Conservation (phyloP, 2,329 filamentous ascomycete genomes). For the Phyllosticta citribraziliensis region DNA sequence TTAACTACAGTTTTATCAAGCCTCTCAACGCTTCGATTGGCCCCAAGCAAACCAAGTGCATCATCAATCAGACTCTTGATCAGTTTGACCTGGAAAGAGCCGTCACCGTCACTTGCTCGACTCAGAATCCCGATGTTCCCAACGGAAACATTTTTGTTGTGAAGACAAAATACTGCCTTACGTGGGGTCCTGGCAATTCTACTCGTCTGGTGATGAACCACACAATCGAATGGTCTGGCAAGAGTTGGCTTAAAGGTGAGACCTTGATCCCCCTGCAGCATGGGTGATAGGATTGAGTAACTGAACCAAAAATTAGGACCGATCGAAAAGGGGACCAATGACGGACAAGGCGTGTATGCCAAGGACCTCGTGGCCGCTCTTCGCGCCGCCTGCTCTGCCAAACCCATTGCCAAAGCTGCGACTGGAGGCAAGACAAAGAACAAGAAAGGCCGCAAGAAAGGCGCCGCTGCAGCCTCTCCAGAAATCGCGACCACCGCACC, state of each 20-base stretch:
- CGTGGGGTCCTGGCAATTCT: slow-evolving; percentile 79
- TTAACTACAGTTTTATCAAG: slow-evolving; percentile 83
- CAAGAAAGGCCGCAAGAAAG: slow-evolving; percentile 21
- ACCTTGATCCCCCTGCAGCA: slow-evolving; percentile 11
- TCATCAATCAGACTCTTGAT: slow-evolving; percentile 78
- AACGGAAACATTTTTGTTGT: slow-evolving; percentile 84
- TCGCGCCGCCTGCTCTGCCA: slow-evolving; percentile 61
- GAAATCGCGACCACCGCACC: slow-evolving; percentile 15
- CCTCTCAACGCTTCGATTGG: slow-evolving; percentile 76
- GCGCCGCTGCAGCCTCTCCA: slow-evolving; percentile 5
- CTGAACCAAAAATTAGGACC: slow-evolving; percentile 49
- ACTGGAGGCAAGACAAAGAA: slow-evolving; percentile 34
- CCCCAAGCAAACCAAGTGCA: slow-evolving; percentile 89
- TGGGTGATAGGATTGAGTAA: background rate
- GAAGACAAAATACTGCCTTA: slow-evolving; percentile 90
- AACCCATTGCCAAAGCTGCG: slow-evolving; percentile 40
- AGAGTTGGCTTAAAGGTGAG: slow-evolving; percentile 92
- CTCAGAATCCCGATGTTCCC: slow-evolving; percentile 88
- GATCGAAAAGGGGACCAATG: slow-evolving; percentile 90
- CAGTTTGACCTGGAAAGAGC: slow-evolving; percentile 77
- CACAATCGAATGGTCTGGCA: slow-evolving; percentile 89
- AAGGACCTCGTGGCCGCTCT: slow-evolving; percentile 69
- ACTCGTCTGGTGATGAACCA: slow-evolving; percentile 84
- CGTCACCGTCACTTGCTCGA: slow-evolving; percentile 70
- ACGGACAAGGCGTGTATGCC: slow-evolving; percentile 76